Evolutionary conservation across 106 monocot species (phyloP).

Genomic region (Dactylorhiza incarnata): DNA sequence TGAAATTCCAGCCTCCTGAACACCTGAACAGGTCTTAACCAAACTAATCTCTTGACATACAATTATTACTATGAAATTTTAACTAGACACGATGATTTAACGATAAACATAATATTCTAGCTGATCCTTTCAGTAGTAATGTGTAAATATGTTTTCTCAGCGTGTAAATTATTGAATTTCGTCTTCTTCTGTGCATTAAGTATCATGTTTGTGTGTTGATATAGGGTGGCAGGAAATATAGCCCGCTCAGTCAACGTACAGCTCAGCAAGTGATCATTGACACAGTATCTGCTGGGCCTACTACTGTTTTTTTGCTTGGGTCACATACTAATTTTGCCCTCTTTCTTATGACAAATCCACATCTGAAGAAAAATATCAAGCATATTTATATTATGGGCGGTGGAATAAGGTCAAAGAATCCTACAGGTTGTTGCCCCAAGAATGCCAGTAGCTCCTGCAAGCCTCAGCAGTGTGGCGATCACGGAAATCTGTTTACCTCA

Average conservation of each 20-base stretch:
- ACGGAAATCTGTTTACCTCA: conserved; percentile 60
- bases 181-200: no score
- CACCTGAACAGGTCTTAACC: no score
- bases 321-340: conserved; percentile 73
- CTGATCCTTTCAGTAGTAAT: no score
- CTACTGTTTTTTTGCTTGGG: conserved; percentile 56
- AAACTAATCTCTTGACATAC: no score
- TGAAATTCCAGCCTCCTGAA: no score
- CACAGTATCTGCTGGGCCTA: conserved; percentile 71
- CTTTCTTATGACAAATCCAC: conserved; percentile 79
- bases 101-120: no score
- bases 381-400: conserved; percentile 92
- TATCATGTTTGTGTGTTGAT: background rate
- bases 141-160: no score
- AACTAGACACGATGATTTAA: no score
- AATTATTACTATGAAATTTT: no score
- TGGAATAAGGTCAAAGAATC: conserved; percentile 67
- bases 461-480: conserved; percentile 66
- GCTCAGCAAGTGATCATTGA: conserved; percentile 69
- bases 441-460: conserved; percentile 22
- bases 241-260: conserved; percentile 62
- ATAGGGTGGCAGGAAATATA: conserved; percentile 70
- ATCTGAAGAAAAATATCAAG: conserved; percentile 73
- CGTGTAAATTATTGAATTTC: no score
- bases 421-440: conserved; percentile 66